Evolutionary conservation across 176 grass and related monocot genomes (phyloP), one percentile per base, ranked within the genome.

Genomic region (Ananas comosus): DNA sequence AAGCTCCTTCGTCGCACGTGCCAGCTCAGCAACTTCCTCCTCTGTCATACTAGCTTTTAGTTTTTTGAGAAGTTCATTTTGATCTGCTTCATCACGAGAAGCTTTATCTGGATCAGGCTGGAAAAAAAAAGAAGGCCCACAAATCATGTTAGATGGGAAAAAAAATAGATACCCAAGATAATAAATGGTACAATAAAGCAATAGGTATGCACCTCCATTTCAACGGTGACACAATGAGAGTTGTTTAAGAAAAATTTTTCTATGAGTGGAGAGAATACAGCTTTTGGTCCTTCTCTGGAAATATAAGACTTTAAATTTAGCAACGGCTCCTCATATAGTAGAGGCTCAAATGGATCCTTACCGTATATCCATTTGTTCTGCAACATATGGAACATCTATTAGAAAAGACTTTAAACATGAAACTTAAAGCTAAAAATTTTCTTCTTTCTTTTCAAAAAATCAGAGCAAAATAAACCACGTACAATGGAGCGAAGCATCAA

Each of bases 331-430:
- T 99, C 89, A 99, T 91, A 99, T 86, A 86, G 90, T 72, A 99
- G 78, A 85, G 90, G 94, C 72, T 99, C 94, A 70, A 99, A 93
- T 47, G 90, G 94, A 72, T 99, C 90, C 94, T 86, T 83, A 71
- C 91, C 90, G 74, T 99, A 99, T 72, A 99, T 99, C 94, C 94
- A 93, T 77, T 93, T 99, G 19, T 82, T 90, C 90, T 93, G 78
- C 63, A 42, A 7, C 4, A 42, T 42, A 42, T 42, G 33, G 4
- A 42, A 42, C 33, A 57, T 42, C 33, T 42, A 42, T 42, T 42
- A 7, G 33, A 42, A 42, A 22, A 56, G 56, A 21, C 12, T 2
- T 8, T 22, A 12, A 52, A 7, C 48, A 69, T 12, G 12, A 18
- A 14, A 79, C 50, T 29, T 66, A 16, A 72, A 28, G 86, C 23